Evolutionary conservation across 768 basidiomycete genomes (phyloP).

Genomic region (Clitopilus passeckerianus): DNA sequence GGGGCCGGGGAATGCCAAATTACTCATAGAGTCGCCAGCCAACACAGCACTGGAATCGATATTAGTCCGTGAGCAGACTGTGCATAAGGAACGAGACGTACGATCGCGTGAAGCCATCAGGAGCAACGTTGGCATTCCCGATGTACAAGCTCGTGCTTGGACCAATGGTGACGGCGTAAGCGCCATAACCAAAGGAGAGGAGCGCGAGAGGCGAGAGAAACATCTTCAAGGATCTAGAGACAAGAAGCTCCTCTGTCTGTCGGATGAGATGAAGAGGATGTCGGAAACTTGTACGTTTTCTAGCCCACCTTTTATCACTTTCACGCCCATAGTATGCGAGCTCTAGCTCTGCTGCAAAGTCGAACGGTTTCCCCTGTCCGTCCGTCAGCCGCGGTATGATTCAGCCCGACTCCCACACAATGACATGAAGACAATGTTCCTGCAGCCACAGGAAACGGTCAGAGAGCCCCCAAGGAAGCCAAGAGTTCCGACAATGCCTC

Average conservation of each 20-base stretch:
- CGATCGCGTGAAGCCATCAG: conserved; percentile 1
- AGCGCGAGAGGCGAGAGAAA: neutral
- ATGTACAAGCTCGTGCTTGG: neutral
- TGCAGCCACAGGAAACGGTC: neutral
- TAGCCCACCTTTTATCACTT: neutral
- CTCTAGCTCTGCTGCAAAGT: neutral
- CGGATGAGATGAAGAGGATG: neutral
- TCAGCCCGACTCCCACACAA: neutral
- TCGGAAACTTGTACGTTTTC: neutral
- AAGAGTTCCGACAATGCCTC: neutral
- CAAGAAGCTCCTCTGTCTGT: neutral
- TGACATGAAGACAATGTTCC: neutral
- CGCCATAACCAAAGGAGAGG: neutral
- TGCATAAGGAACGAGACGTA: neutral
- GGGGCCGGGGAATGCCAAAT: conserved; percentile 8
- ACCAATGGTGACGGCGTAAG: neutral
- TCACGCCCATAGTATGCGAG: too few relatives aligned
- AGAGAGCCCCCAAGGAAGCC: neutral
- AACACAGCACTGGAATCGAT: conserved; percentile 3
- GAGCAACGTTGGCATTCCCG: neutral
- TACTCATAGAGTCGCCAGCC: conserved; percentile 3
- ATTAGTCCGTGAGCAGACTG: neutral
- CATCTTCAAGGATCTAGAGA: neutral
- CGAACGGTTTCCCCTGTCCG: neutral
- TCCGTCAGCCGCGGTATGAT: neutral